A percentile compares a stretch with the other conserved stretches of the same genome.
These are phyloP conservation scores for Pisolithus thermaeus DNA, from an alignment of 1,284 basidiomycete genomes.

Conservation along the genomic window DNA sequence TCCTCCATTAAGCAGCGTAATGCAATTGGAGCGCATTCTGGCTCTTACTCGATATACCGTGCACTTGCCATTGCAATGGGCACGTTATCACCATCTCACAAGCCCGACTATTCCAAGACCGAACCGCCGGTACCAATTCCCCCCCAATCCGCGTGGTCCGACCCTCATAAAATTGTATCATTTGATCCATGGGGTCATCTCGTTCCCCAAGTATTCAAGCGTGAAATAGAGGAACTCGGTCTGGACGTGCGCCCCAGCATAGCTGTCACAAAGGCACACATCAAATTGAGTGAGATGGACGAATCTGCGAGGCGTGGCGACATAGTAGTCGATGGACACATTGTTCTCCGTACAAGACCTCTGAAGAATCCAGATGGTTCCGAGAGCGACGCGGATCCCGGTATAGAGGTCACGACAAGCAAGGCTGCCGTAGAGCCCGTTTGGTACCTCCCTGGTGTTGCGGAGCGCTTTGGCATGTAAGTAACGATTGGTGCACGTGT, in stretches of 20 bases:
- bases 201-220: slow-evolving; percentile 72
- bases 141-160: slow-evolving; percentile 78
- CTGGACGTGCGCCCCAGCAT: slow-evolving; percentile 87
- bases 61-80: slow-evolving; percentile 91
- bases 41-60: slow-evolving; percentile 92
- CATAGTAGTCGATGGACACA: slow-evolving; percentile 76
- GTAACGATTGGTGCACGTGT: slow-evolving; percentile 23
- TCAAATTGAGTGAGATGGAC: slow-evolving; percentile 91
- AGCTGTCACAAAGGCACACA: slow-evolving; percentile 82
- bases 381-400: slow-evolving; percentile 57
- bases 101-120: slow-evolving; percentile 83
- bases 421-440: slow-evolving; percentile 92
- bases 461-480: slow-evolving; percentile 82
- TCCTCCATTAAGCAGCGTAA: slow-evolving; percentile 87
- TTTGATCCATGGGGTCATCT: slow-evolving; percentile 96
- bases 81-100: slow-evolving; percentile 77
- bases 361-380: slow-evolving; percentile 59
- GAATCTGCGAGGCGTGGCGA: slow-evolving; percentile 72
- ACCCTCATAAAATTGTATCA: slow-evolving; percentile 81
- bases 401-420: slow-evolving; percentile 81
- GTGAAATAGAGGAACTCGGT: slow-evolving; percentile 57
- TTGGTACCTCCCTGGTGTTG: slow-evolving; percentile 94
- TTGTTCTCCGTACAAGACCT: slow-evolving; percentile 66
- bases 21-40: slow-evolving; percentile 90
- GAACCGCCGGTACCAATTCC: slow-evolving; percentile 86